Evolutionary conservation across 306 rosid species (phyloP).

Genomic region (Quercus variabilis): DNA sequence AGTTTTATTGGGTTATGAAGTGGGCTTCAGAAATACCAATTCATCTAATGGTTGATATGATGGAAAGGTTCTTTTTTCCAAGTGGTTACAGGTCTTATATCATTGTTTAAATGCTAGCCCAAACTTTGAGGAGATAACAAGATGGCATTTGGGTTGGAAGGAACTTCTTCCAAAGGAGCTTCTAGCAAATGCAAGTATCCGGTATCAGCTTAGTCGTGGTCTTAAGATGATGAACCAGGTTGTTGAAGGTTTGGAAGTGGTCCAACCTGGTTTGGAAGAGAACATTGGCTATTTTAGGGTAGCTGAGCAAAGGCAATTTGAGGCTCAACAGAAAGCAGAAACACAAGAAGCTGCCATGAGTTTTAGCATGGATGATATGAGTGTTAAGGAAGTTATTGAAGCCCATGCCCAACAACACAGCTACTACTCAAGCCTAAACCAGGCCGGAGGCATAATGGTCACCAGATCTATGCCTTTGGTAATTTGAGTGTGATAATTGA

Average conservation of each 20-base stretch:
- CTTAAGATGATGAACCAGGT: slow-evolving; percentile 92
- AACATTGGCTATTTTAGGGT: slow-evolving; percentile 68
- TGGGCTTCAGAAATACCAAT: slow-evolving; percentile 84
- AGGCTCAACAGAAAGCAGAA: slow-evolving; percentile 84
- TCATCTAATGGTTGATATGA: slow-evolving; percentile 86
- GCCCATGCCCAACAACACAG: slow-evolving; percentile 74
- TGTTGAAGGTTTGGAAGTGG: slow-evolving; percentile 83
- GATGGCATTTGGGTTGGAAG: slow-evolving; percentile 90
- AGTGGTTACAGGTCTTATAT: slow-evolving; percentile 84
- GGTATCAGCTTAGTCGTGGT: slow-evolving; percentile 68
- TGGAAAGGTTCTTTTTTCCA: slow-evolving; percentile 77
- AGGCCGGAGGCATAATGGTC: slow-evolving; percentile 74
- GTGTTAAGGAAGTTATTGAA: slow-evolving; percentile 68
- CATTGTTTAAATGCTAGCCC: slow-evolving; percentile 84
- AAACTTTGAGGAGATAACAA: slow-evolving; percentile 79
- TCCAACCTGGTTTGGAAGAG: slow-evolving; percentile 86
- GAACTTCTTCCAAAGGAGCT: slow-evolving; percentile 80
- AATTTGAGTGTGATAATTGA: slow-evolving; percentile 70
- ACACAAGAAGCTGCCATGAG: slow-evolving; percentile 62
- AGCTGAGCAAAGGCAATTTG: slow-evolving; percentile 87
- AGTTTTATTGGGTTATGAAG: slow-evolving; percentile 79
- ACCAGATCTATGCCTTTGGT: slow-evolving; percentile 83
- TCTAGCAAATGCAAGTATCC: slow-evolving; percentile 67
- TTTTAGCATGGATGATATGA: slow-evolving; percentile 49
- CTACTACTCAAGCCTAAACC: slow-evolving; percentile 72